Conservation (phyloP, 176 grass and related monocot species). For the Eleusine indica region DNA sequence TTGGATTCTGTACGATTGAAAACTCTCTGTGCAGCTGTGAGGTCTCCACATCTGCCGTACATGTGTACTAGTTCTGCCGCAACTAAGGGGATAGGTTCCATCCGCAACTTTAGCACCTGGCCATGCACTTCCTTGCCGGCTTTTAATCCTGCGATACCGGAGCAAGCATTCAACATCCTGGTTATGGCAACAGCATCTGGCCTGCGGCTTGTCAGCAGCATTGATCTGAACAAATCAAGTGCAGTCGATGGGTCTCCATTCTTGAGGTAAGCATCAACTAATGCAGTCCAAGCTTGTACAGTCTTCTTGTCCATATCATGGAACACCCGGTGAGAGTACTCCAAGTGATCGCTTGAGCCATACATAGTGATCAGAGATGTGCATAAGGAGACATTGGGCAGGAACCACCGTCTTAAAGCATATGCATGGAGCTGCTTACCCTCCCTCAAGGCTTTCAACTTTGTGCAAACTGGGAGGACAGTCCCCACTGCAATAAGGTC, state of each 20-base stretch:
- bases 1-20: slow-evolving; percentile 64
- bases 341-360: slow-evolving; percentile 44
- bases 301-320: slow-evolving; percentile 71
- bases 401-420: slow-evolving; percentile 77
- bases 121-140: slow-evolving; percentile 70
- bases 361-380: slow-evolving; percentile 89
- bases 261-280: slow-evolving; percentile 86
- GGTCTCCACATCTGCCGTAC: slow-evolving; percentile 74
- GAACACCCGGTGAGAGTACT: slow-evolving; percentile 71
- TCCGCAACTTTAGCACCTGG: slow-evolving; percentile 66
- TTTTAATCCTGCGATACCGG: slow-evolving; percentile 46
- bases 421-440: slow-evolving; percentile 84
- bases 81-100: slow-evolving; percentile 64
- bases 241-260: slow-evolving; percentile 58
- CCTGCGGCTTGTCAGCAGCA: slow-evolving; percentile 51
- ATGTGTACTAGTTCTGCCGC: slow-evolving; percentile 67
- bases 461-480: slow-evolving; percentile 77
- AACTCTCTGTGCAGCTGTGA: slow-evolving; percentile 66
- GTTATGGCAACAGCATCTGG: slow-evolving; percentile 74
- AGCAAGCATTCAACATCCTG: slow-evolving; percentile 70
- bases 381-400: slow-evolving; percentile 74
- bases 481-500: slow-evolving; percentile 75
- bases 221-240: slow-evolving; percentile 72
- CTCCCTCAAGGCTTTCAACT: slow-evolving; percentile 60
- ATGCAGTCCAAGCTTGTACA: slow-evolving; percentile 79